phyloP scores from a whole-genome alignment of 176 grass and related monocot species.

The Eragrostis curvula region DNA sequence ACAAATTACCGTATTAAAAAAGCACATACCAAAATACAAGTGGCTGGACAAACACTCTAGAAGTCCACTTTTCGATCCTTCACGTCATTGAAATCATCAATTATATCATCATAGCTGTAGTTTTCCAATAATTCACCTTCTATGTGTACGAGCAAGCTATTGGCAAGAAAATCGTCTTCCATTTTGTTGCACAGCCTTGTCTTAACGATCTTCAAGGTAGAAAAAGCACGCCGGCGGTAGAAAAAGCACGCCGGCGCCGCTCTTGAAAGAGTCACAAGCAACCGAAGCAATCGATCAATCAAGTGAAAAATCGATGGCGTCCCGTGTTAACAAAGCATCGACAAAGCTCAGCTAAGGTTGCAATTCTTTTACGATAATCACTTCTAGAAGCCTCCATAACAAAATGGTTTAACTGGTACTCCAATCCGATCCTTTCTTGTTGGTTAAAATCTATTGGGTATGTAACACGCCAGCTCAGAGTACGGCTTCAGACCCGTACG shows the following conservation, averaged over 20 bases:
- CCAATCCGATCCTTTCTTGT: background rate
- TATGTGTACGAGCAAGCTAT: slow-evolving; percentile 17
- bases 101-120: slow-evolving; percentile 12
- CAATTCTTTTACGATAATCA: background rate
- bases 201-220: slow-evolving; percentile 14
- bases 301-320: no score
- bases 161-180: slow-evolving; percentile 9
- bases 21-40: no score
- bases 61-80: no score
- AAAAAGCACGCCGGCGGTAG: slow-evolving; percentile 21
- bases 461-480: no score
- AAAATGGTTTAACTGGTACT: slow-evolving; percentile 13
- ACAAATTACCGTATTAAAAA: no score
- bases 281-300: no score
- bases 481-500: no score
- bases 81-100: background rate
- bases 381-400: background rate
- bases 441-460: background rate
- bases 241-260: no score
- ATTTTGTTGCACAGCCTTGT: background rate
- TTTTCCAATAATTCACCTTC: slow-evolving; percentile 6
- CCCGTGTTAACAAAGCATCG: no score
- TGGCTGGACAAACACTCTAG: no score
- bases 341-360: no score
- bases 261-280: slow-evolving; percentile 7